Base-by-base conservation (phyloP, 331 rosid species). In the Rhamnella rubrinervis region DNA sequence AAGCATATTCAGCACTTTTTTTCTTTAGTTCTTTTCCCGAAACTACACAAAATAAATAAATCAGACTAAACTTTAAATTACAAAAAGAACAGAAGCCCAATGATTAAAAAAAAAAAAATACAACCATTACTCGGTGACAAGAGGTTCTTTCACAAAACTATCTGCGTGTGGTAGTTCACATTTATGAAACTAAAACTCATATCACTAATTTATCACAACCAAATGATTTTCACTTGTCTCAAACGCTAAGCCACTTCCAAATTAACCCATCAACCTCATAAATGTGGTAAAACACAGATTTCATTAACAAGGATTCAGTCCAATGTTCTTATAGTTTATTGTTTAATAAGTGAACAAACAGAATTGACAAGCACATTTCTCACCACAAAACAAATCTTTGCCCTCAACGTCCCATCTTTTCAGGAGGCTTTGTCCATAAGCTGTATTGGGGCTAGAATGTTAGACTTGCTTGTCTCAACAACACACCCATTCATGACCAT, bases 401-500 rank as follows among this genome's bases (percentile, higher is more conserved):
- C 50, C 6, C 19, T 25, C 37, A 58, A 23, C 38, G 10, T 13
- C 12, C 53, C 63, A 26, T 46, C 21, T 47, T 17, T 76, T 87
- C 75, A 88, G 23, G 85, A 86, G 20, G 87, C 21, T 81, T 93
- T 90, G 69, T 93, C 98, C 92, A 90, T 93, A 81, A 93, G 90
- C 73, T 90, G 97, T 63, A 93, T 93, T 37, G 97, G 98, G 39
- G 96, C 78, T 79, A 93, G 73, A 79, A 92, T 89, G 82, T 85
- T 89, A 58, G 88, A 28, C 88, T 91, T 91, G 87, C 89, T 91
- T 16, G 92, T 91, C 85, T 95, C 95, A 72, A 89, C 90, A 47
- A 91, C 47, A 70, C 96, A 91, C 26, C 97, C 97, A 70, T 91
- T 95, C 97, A 95, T 89, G 74, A 95, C 97, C 97, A 95, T 91